phyloP scores from a whole-genome alignment of 2,329 filamentous ascomycete species.

The Lecanicillium sp. region DNA sequence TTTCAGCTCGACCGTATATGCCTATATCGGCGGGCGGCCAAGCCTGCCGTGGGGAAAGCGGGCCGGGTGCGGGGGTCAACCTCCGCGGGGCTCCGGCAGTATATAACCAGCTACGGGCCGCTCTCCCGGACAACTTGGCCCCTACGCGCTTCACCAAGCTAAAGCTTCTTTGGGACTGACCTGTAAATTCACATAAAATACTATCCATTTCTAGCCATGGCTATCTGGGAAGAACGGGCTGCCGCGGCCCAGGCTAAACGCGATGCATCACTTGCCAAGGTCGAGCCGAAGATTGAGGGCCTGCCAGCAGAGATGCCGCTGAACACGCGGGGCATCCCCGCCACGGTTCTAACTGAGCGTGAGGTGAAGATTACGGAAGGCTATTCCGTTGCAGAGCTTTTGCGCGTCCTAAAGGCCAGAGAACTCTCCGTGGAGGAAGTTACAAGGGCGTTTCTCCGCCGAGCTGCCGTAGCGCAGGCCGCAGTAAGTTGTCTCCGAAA shows the following conservation, averaged over 20 bases:
- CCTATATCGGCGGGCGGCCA: no score
- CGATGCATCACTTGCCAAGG: conserved; percentile 10
- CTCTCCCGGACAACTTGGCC: no score
- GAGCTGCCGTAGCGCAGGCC: conserved; percentile 8
- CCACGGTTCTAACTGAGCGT: conserved; percentile 14
- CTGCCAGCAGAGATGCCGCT: conserved; percentile 10
- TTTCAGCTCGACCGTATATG: no score
- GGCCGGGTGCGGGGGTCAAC: no score
- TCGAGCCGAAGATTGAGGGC: conserved; percentile 10
- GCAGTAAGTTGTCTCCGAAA: conserved; percentile 1
- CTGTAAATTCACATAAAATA: no score
- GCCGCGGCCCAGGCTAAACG: conserved; percentile 7
- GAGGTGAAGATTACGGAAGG: conserved; percentile 21
- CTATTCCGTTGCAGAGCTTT: conserved; percentile 16
- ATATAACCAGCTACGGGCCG: no score
- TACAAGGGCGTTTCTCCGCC: conserved; percentile 7
- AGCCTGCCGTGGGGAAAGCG: no score
- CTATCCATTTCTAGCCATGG: no score
- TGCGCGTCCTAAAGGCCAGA: conserved; percentile 5
- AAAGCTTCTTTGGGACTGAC: no score
- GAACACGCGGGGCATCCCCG: conserved; percentile 16
- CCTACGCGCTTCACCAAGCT: neutral
- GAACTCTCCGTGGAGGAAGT: conserved; percentile 8
- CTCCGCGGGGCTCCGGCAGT: no score
- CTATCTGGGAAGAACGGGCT: no score